Evolutionary conservation across 108 stramenopile genomes (phyloP).

Genomic region (Discostella pseudostelligera): DNA sequence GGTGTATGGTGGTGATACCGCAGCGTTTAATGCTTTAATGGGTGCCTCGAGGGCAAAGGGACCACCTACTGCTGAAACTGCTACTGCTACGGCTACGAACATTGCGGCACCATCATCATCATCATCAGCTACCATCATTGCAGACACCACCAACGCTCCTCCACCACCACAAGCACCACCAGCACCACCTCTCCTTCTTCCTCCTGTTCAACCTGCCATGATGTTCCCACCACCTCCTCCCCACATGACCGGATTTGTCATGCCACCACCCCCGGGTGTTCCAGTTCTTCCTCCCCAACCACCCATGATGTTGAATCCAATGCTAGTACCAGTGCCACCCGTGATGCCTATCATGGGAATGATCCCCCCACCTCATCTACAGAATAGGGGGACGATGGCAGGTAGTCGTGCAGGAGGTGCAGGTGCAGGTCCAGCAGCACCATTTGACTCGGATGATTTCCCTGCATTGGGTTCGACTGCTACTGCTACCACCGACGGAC

Average conservation of each 20-base stretch:
- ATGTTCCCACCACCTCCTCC: conserved; percentile 28
- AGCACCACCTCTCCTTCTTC: no score
- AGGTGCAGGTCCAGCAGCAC: conserved; percentile 1
- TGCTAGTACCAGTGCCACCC: conserved; percentile 24
- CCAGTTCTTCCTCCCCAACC: conserved; percentile 15
- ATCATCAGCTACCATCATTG: no score
- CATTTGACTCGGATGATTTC: conserved; percentile 27
- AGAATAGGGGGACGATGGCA: neutral
- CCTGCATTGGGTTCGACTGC: conserved; percentile 25
- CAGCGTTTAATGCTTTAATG: conserved; percentile 24
- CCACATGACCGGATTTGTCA: conserved; percentile 15
- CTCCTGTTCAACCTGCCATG: neutral
- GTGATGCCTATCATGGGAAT: neutral
- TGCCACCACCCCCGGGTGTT: conserved; percentile 16
- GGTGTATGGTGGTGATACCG: conserved; percentile 12
- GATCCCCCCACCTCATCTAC: neutral
- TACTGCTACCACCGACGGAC: neutral
- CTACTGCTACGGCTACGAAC: conserved; percentile 1
- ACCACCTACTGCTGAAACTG: neutral
- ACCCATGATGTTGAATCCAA: conserved; percentile 12
- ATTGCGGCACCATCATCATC: neutral
- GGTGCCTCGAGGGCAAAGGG: conserved; percentile 21
- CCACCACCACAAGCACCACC: conserved; percentile 29
- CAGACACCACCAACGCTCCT: conserved; percentile 27
- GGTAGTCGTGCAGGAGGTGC: neutral